Base-by-base conservation (phyloP, 2,329 filamentous ascomycete genomes). In the Beauveria australis region DNA sequence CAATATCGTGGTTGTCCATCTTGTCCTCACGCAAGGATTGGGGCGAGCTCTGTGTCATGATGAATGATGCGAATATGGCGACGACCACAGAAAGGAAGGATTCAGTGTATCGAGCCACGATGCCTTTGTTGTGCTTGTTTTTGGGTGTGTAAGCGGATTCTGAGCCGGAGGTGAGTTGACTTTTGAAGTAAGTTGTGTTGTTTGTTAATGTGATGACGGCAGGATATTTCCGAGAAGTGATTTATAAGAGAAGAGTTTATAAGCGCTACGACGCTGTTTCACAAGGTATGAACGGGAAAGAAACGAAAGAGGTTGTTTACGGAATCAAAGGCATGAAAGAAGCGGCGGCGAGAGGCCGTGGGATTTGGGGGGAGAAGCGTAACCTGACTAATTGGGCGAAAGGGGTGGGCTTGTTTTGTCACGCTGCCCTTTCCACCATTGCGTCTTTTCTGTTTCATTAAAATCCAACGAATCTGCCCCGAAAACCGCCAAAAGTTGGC, bases 1-100 rank as follows among this genome's bases (percentile, higher is more conserved):
- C 91, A 64, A 81, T 73, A 47, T 81, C 79, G 41, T 74, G 71
- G 62, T 74, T 69, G 41, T 73, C 74, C 62, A 76, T 68, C 67
- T 78, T 81, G 62, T 72, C 72, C 64, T 75, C 72, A 62, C 72
- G 63, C 61, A 75, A 71, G 51, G 76, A 64, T 63, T 72, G 71
- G n/a, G 77, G 76, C 33, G 75, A 75, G 43, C 72, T 68, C 64
- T 74, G 70, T 47, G 71, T 71, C 66, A 72, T 73, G 55, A 69
- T 66, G 62, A 74, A 70, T 69, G 73, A 74, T 60, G 65, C 70
- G 67, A 72, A 72, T 67, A 58, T 28, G 57, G 57, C 26, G 24
- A 62, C n/a, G 52, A 60, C 26, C 57, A 62, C 52, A 33, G 57
- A 61, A 26, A 59, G 44, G 68, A 72, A 22, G 8, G 55, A 40